Evolutionary conservation across 1,284 basidiomycete genomes (phyloP).

Genomic region (Chalciporus piperatoides): DNA sequence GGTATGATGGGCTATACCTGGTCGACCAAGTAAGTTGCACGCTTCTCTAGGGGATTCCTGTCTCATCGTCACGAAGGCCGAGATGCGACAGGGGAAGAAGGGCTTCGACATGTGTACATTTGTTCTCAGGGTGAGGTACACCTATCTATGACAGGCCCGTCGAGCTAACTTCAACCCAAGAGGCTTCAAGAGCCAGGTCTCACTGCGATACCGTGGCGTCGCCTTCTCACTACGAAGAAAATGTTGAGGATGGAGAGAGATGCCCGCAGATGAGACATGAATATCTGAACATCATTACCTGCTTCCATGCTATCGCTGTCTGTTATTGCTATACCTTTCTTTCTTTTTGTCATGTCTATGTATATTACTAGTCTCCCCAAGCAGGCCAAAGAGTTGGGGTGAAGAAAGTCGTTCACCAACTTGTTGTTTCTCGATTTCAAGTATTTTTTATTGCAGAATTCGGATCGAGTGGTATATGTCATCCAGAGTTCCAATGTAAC

Average conservation of each 20-base stretch:
- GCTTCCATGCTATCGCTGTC: not conserved
- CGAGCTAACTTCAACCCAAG: constrained; percentile 8
- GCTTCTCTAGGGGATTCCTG: not conserved
- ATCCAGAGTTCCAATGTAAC: constrained; percentile 13
- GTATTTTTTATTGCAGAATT: constrained; percentile 1
- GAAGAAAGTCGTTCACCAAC: too few species aligned
- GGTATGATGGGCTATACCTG: constrained; percentile 46
- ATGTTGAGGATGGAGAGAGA: constrained; percentile 16
- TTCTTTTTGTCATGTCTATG: not conserved
- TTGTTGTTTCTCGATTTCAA: not conserved
- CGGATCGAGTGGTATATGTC: constrained; percentile 16
- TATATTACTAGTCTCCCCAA: not conserved
- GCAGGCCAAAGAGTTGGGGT: too few species aligned
- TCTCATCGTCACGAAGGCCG: constrained; percentile 20
- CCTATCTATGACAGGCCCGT: not conserved
- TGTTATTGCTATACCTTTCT: not conserved
- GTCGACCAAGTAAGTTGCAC: constrained; percentile 29
- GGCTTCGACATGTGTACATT: constrained; percentile 32
- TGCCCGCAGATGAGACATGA: not conserved
- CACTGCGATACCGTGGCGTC: constrained; percentile 20
- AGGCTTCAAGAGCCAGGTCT: constrained; percentile 24
- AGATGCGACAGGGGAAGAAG: constrained; percentile 15
- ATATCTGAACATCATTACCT: not conserved
- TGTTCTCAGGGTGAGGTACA: constrained; percentile 22
- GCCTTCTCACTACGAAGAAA: constrained; percentile 15